Evolutionary conservation across 2,329 filamentous ascomycete genomes (phyloP), one percentile per base, ranked within the genome.

Genomic region (Talaromyces islandicus): DNA sequence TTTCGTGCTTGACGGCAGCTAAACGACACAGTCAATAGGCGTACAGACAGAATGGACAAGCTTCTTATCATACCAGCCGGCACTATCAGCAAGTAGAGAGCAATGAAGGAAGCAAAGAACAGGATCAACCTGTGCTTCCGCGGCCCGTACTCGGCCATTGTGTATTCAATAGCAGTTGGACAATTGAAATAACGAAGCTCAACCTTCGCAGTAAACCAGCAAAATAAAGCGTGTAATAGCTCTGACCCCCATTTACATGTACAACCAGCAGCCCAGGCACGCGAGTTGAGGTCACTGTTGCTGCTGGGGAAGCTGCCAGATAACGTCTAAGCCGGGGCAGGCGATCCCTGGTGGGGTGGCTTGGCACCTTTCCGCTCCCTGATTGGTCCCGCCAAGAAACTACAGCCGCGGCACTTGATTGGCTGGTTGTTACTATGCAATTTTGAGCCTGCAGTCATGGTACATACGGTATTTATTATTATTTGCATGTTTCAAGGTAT

Each of bases 1-100:
- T 92, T 69, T 96, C 87, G 72, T 96, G 89, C 79, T 99, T 99
- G 57, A 99, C 94, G 69, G 85, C 82, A 65, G 85, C 92, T 96
- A 57, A 17, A 24, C 10, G 24, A 46, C 12, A 38, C 12, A 7
- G 32, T 58, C n/a, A 58, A 48, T 38, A 43, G 32, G 27, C n/a
- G 32, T 7, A 54, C 21, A 27, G 58, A 41, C 64, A 43, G 29
- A 19, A 30, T 38, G 14, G 35, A n/a, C 48, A 12, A 3, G 12
- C 11, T 27, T n/a, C 43, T 52, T 51, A 56, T 38, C 84, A 73
- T 80, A 90, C 89, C 81, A 77, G 84, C 83, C 70, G 87, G 84
- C 54, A 82, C 81, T 66, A 90, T 76, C 30, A 91, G 73, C 67
- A 80, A 85, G 68, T 81, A 80, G 35, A 91, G 70, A 54, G 84